Conservation (phyloP, 768 basidiomycete species). For the Suillus subaureus region DNA sequence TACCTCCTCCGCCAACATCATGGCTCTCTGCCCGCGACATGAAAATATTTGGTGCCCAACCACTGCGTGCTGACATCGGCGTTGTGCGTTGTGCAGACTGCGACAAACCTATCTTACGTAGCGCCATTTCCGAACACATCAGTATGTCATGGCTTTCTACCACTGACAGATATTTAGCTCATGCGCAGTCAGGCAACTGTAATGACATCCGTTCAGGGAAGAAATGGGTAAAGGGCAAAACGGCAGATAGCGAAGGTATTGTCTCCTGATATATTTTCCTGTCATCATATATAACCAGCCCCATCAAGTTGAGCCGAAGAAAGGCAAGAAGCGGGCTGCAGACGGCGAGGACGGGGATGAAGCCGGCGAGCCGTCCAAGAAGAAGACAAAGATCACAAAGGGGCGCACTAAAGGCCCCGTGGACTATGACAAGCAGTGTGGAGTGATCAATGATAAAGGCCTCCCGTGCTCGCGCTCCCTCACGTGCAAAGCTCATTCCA, state of each 20-base stretch:
- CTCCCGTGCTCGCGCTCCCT: constrained; percentile 92
- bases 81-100: constrained; percentile 80
- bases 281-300: constrained; percentile 11
- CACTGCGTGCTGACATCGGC: constrained; percentile 68
- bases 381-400: constrained; percentile 82
- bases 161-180: constrained; percentile 12
- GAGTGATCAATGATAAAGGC: constrained; percentile 95
- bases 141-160: constrained; percentile 46
- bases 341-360: constrained; percentile 72
- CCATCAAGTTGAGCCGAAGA: constrained; percentile 41
- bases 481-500: constrained; percentile 97
- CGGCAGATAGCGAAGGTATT: constrained; percentile 49
- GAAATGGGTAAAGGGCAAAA: constrained; percentile 61
- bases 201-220: constrained; percentile 54
- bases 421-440: constrained; percentile 90
- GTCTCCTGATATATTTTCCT: constrained; percentile 3
- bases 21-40: constrained; percentile 87
- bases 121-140: constrained; percentile 73
- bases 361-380: constrained; percentile 66
- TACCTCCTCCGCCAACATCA: constrained; percentile 76
- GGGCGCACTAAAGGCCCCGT: constrained; percentile 84
- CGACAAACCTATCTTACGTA: constrained; percentile 76
- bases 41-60: constrained; percentile 83
- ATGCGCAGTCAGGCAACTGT: constrained; percentile 54
- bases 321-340: constrained; percentile 80